Evolutionary conservation across 768 basidiomycete genomes (phyloP).

Genomic region (Tricholoma bakamatsutake): DNA sequence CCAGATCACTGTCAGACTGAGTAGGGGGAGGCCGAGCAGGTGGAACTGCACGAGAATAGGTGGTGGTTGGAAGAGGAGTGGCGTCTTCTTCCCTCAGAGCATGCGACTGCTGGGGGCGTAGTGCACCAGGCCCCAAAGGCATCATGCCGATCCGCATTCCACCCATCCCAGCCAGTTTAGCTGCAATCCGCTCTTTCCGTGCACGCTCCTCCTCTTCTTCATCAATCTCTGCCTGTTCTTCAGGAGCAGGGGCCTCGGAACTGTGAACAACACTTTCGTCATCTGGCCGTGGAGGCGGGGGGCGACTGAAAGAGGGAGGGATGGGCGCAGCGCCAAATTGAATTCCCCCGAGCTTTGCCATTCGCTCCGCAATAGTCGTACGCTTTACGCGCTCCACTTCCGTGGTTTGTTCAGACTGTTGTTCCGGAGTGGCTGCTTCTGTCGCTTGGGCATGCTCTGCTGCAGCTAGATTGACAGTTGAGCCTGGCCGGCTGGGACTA

Average conservation of each 20-base stretch:
- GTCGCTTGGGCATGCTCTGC: slow-evolving; percentile 6
- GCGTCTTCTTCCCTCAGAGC: slow-evolving; percentile 15
- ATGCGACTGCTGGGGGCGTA: slow-evolving; percentile 27
- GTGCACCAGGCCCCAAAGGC: slow-evolving; percentile 31
- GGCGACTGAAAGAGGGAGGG: slow-evolving; percentile 28
- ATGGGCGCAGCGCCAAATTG: slow-evolving; percentile 69
- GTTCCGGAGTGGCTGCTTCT: slow-evolving; percentile 7
- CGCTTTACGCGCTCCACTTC: slow-evolving; percentile 48
- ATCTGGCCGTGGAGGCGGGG: slow-evolving; percentile 29
- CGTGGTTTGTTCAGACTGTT: slow-evolving; percentile 11
- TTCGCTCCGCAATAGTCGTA: slow-evolving; percentile 83
- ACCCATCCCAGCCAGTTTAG: slow-evolving; percentile 49
- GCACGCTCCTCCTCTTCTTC: slow-evolving; percentile 64
- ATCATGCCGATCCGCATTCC: slow-evolving; percentile 57
- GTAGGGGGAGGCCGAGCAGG: slow-evolving; percentile 25
- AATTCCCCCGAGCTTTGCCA: slow-evolving; percentile 89
- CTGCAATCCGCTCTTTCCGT: slow-evolving; percentile 46
- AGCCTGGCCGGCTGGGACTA: slow-evolving; percentile 40
- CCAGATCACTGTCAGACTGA: slow-evolving; percentile 29
- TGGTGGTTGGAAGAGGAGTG: neutral
- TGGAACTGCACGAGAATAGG: slow-evolving; percentile 6
- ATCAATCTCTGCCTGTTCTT: slow-evolving; percentile 21
- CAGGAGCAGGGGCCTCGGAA: slow-evolving; percentile 15
- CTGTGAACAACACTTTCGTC: slow-evolving; percentile 16
- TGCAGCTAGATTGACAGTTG: slow-evolving; percentile 20